These are phyloP conservation scores for Citrus reticulata DNA, from an alignment of 345 rosid genomes.

Conservation along the genomic window DNA sequence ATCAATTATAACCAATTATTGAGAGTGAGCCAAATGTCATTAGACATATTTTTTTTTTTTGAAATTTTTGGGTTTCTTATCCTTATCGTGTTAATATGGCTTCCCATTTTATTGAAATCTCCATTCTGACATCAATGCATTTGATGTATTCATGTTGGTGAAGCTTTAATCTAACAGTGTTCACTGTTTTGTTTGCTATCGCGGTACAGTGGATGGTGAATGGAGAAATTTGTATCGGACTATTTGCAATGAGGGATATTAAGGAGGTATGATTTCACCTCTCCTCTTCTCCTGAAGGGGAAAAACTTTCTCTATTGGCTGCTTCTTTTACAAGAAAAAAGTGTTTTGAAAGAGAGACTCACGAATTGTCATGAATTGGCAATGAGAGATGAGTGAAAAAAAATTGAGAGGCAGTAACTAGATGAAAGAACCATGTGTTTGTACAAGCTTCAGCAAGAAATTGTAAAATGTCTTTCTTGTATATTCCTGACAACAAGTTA, in stretches of 20 bases:
- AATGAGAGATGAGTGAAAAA: not conserved
- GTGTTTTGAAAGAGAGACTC: not conserved
- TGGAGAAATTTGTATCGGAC: conserved; percentile 97
- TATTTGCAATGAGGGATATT: conserved; percentile 85
- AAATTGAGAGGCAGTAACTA: not conserved
- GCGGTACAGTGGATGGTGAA: conserved; percentile 94
- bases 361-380: not conserved
- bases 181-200: conserved; percentile 5
- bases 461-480: not conserved
- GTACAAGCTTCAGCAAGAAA: not conserved
- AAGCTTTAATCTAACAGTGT: not conserved
- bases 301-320: too few species aligned
- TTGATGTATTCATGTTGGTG: not conserved
- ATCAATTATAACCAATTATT: not conserved
- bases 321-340: too few species aligned
- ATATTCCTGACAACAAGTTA: not conserved
- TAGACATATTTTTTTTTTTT: not conserved
- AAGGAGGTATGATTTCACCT: conserved; percentile 54
- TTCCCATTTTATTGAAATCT: conserved; percentile 1
- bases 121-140: not conserved
- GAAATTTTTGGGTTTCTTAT: not conserved
- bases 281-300: too few species aligned
- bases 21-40: not conserved
- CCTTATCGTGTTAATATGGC: not conserved
- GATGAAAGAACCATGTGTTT: not conserved